phyloP scores from a whole-genome alignment of 2,329 filamentous ascomycete species.

The Periconia macrospinosa region DNA sequence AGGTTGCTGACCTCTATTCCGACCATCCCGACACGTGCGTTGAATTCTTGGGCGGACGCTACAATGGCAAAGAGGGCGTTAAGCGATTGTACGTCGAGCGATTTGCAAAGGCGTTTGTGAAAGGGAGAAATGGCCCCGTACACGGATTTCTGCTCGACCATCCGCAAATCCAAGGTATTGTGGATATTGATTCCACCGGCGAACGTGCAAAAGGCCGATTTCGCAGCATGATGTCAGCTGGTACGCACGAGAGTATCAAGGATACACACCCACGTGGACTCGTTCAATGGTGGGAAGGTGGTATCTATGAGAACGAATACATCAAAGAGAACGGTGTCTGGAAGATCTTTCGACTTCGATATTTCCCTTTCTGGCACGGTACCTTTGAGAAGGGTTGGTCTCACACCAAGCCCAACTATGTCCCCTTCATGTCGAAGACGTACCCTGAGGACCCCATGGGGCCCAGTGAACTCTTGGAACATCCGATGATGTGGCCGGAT shows the following conservation, averaged over 20 bases:
- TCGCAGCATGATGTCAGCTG: conserved; percentile 59
- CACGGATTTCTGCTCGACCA: conserved; percentile 61
- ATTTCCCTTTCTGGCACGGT: conserved; percentile 61
- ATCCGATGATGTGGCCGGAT: conserved; percentile 61
- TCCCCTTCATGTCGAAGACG: conserved; percentile 53
- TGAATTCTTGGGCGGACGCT: conserved; percentile 59
- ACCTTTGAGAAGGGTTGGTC: conserved; percentile 58
- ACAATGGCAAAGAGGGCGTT: conserved; percentile 55
- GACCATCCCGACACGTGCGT: conserved; percentile 58
- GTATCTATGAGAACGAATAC: conserved; percentile 62
- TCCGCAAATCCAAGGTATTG: conserved; percentile 60
- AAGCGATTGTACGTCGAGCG: conserved; percentile 56
- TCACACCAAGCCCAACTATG: conserved; percentile 56
- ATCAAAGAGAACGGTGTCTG: conserved; percentile 59
- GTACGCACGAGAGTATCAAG: conserved; percentile 56
- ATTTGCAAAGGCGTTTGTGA: conserved; percentile 55
- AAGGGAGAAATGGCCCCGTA: conserved; percentile 59
- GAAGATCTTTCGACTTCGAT: conserved; percentile 58
- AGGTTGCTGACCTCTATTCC: conserved; percentile 50
- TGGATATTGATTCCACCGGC: conserved; percentile 53
- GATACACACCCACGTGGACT: conserved; percentile 56
- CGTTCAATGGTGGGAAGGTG: conserved; percentile 62
- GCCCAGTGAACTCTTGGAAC: conserved; percentile 57
- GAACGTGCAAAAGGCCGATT: conserved; percentile 56
- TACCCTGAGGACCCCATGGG: conserved; percentile 56